phyloP scores from a whole-genome alignment of 208 protist genomes.

The Vickermania ingenoplastis region DNA sequence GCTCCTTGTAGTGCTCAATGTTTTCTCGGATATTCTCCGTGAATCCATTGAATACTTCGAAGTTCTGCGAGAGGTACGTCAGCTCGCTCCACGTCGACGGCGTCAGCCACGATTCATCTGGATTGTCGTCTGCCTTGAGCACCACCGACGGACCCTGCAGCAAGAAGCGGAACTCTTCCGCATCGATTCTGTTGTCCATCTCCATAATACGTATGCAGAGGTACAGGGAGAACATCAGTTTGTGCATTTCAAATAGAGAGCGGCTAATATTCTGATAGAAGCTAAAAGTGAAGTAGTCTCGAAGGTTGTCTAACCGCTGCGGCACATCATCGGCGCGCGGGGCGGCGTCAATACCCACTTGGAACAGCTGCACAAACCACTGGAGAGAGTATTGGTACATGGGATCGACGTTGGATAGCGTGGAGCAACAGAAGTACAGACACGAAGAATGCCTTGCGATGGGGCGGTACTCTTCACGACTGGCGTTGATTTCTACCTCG shows the following conservation, averaged over 20 bases:
- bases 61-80: conserved; percentile 66
- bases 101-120: conserved; percentile 90
- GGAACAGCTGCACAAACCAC: conserved; percentile 97
- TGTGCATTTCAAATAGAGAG: conserved; percentile 94
- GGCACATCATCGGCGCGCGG: conserved; percentile 72
- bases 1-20: conserved; percentile 61
- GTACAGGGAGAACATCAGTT: conserved; percentile 93
- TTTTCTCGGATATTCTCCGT: conserved; percentile 58
- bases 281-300: conserved; percentile 94
- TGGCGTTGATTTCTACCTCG: conserved; percentile 95
- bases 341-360: conserved; percentile 80
- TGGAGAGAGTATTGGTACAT: conserved; percentile 97
- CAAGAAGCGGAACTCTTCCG: conserved; percentile 88
- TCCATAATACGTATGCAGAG: conserved; percentile 89
- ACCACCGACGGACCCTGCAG: conserved; percentile 80
- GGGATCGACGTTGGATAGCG: conserved; percentile 90
- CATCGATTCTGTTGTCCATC: conserved; percentile 45
- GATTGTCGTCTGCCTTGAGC: conserved; percentile 63
- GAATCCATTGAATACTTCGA: conserved; percentile 88
- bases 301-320: conserved; percentile 77
- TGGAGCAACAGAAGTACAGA: conserved; percentile 97
- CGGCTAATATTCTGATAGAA: conserved; percentile 95
- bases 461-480: conserved; percentile 92
- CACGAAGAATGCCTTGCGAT: conserved; percentile 93
- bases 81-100: conserved; percentile 92